A percentile compares a stretch with the other conserved stretches of the same genome.
Evolutionary conservation across 2,329 filamentous ascomycete genomes (phyloP).

Genomic region (Cercospora sesami): DNA sequence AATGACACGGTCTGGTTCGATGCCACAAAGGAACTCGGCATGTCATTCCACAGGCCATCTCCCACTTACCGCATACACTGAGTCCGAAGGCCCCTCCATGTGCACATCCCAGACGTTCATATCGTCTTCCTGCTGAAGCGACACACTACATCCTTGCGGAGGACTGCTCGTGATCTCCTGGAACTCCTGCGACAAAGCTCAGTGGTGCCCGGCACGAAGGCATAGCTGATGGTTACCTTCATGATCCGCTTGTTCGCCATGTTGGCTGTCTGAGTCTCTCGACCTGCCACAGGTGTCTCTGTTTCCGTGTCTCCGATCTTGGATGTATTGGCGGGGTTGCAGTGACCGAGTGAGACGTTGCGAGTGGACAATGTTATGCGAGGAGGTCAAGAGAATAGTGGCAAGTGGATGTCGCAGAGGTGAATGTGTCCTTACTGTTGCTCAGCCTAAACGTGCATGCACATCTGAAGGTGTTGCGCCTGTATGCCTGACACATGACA

Average conservation of each 20-base stretch:
- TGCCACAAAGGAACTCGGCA: not conserved
- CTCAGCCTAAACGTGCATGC: not conserved
- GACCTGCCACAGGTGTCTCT: not conserved
- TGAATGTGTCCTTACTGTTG: slow-evolving; percentile 2
- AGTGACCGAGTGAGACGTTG: not conserved
- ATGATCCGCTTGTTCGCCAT: slow-evolving; percentile 50
- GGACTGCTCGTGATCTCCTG: slow-evolving; percentile 58
- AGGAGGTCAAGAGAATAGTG: slow-evolving; percentile 10
- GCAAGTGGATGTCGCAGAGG: not conserved
- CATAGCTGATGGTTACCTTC: slow-evolving; percentile 39
- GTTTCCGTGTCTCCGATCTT: slow-evolving; percentile 1
- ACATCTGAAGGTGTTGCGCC: not conserved
- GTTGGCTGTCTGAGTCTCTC: slow-evolving; percentile 1
- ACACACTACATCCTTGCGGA: slow-evolving; percentile 58
- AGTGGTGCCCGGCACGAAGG: slow-evolving; percentile 6
- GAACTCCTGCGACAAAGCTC: slow-evolving; percentile 54
- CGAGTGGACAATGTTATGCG: not conserved
- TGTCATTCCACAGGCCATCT: not conserved
- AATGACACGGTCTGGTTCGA: not conserved
- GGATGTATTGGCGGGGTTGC: not conserved
- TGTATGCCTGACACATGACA: slow-evolving; percentile 6
- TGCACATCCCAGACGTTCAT: slow-evolving; percentile 67
- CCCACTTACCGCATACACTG: slow-evolving; percentile 61
- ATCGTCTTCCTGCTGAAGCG: slow-evolving; percentile 62
- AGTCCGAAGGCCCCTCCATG: slow-evolving; percentile 65